These are phyloP conservation scores for Fonsecaea nubica DNA, from an alignment of 2,329 filamentous ascomycete genomes.

Conservation along the genomic window DNA sequence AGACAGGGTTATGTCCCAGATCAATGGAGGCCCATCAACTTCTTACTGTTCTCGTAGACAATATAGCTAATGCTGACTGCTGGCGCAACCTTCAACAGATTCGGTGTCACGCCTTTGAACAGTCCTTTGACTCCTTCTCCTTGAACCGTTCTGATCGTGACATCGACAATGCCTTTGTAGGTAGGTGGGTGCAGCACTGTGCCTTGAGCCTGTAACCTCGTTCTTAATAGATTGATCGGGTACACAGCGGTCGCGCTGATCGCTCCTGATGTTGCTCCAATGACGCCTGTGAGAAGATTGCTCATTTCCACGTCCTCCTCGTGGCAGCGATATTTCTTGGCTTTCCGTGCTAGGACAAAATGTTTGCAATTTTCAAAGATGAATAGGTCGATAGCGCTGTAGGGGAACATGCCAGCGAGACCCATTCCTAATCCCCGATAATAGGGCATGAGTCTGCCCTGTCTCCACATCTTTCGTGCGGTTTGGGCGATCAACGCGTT, in stretches of 20 bases:
- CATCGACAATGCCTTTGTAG: conserved; percentile 90
- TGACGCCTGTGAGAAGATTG: conserved; percentile 83
- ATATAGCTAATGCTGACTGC: conserved; percentile 95
- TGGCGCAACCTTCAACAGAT: conserved; percentile 93
- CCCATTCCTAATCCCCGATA: conserved; percentile 96
- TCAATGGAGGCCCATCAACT: conserved; percentile 61
- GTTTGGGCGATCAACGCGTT: conserved; percentile 83
- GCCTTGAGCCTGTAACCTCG: conserved; percentile 89
- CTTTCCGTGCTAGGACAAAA: conserved; percentile 72
- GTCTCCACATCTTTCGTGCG: conserved; percentile 81
- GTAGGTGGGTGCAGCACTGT: conserved; percentile 88
- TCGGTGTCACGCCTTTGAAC: conserved; percentile 94
- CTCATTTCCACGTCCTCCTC: conserved; percentile 83
- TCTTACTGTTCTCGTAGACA: conserved; percentile 90
- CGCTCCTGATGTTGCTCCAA: conserved; percentile 89
- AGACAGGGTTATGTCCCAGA: neutral
- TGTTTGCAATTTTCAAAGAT: conserved; percentile 94
- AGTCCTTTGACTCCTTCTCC: conserved; percentile 84
- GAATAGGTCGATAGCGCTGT: conserved; percentile 93
- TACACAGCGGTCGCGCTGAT: conserved; percentile 95
- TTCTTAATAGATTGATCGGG: conserved; percentile 90
- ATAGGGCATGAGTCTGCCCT: conserved; percentile 75
- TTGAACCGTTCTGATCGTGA: conserved; percentile 79
- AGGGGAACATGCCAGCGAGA: conserved; percentile 94
- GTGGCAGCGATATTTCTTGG: conserved; percentile 71